A percentile compares a stretch with the other conserved stretches of the same genome.
Evolutionary conservation across 805 yeast genomes (phyloP).

Genomic region (Candida vartiovaarae): DNA sequence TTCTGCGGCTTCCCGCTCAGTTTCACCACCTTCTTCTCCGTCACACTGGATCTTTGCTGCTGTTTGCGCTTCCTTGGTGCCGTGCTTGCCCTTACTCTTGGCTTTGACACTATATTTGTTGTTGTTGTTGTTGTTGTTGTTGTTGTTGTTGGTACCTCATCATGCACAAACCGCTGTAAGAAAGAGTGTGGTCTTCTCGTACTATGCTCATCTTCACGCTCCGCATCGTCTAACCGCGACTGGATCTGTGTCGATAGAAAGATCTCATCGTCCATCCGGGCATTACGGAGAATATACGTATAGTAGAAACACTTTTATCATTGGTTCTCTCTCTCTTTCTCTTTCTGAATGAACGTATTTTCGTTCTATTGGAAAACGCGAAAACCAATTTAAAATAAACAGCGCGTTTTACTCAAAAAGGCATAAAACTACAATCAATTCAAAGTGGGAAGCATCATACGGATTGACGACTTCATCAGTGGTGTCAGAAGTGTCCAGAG

Average conservation of each 20-base stretch:
- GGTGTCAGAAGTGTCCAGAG: too few species aligned
- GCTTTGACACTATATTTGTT: not conserved
- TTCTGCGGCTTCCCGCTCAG: conserved; percentile 13
- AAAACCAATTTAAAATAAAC: too few species aligned
- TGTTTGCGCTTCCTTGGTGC: not conserved
- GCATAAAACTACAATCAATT: too few species aligned
- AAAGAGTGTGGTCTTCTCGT: not conserved
- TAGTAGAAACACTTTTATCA: too few species aligned
- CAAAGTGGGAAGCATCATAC: too few species aligned
- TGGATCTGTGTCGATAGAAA: conserved; percentile 22
- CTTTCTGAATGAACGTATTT: too few species aligned
- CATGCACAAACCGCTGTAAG: not conserved
- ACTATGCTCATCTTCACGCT: conserved; percentile 6
- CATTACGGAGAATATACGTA: not conserved
- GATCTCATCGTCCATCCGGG: conserved; percentile 3
- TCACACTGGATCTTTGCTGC: conserved; percentile 1
- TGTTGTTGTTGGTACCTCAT: not conserved
- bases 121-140: too few species aligned
- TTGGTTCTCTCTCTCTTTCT: too few species aligned
- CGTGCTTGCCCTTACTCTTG: not conserved
- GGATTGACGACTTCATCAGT: too few species aligned
- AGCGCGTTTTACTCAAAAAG: too few species aligned
- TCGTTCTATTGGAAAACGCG: too few species aligned
- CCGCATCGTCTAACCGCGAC: conserved; percentile 16
- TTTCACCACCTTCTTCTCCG: conserved; percentile 9